A percentile compares a stretch with the other conserved stretches of the same genome.
These are phyloP conservation scores for Corymbia citriodora DNA, from an alignment of 441 rosid species.

Conservation along the genomic window DNA sequence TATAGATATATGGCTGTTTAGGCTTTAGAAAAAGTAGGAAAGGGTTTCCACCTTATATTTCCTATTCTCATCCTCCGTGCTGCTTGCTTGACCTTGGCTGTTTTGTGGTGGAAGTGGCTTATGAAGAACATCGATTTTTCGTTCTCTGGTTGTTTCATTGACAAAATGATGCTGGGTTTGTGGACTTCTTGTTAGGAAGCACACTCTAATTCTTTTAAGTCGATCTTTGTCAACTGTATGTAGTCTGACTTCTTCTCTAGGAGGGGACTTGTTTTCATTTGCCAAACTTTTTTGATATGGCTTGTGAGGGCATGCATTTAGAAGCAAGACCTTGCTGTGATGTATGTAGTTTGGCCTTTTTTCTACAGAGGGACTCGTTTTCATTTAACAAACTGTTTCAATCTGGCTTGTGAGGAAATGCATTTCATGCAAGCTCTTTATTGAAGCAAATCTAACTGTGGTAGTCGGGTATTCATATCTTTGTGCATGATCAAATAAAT, in stretches of 20 bases:
- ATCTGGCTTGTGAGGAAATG: neutral
- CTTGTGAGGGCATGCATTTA: neutral
- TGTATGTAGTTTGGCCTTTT: neutral
- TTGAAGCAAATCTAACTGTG: neutral
- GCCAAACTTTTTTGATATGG: neutral
- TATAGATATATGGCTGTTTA: neutral
- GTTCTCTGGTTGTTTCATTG: neutral
- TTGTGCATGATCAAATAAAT: neutral
- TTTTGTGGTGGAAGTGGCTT: neutral
- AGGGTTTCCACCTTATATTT: neutral
- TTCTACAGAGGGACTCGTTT: neutral
- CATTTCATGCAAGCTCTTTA: neutral
- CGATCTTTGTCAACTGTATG: neutral
- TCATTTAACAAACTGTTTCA: neutral
- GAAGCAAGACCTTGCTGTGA: neutral
- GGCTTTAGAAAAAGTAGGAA: neutral
- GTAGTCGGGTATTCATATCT: neutral
- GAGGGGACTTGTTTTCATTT: neutral
- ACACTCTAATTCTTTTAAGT: neutral
- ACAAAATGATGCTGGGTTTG: neutral
- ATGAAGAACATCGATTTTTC: neutral
- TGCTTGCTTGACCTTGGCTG: neutral
- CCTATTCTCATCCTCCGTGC: neutral
- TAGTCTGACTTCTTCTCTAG: neutral
- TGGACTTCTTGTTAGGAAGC: neutral